Evolutionary conservation across 176 grass and related monocot species (phyloP), one percentile per base, ranked within the genome.

Genomic region (Oryza punctata): DNA sequence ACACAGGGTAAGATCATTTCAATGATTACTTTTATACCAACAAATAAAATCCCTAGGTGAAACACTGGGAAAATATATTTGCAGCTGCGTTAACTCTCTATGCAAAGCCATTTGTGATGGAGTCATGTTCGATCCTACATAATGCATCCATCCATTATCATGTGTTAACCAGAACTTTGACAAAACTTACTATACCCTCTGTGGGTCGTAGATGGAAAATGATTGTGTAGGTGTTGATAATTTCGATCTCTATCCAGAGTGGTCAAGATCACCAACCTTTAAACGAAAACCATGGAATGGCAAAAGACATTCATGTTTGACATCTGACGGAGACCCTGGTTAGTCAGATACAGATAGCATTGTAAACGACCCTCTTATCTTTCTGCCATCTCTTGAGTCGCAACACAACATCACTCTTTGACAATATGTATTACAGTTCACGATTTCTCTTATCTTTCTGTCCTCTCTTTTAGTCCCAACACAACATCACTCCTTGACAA

Each of bases 1-100:
- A 68, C 77, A 50, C 27, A 43, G 54, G 84, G 82, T 57, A 50
- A 85, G 46, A 88, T 60, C 80, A 59, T 88, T 82, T 49, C 18
- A 85, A 63, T 76, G 28, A 78, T 70, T 72, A 23, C 27, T 86
- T 73, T 41, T n/a, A 57, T 57, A 57, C 70, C 64, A 80, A 70
- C 5, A 18, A 80, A 65, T 3, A 18, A 85, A 85, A 28, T 4
- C 60, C 69, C 69, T 69, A 65, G 50, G 54, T 80, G 79, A 35
- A 67, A 45, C 76, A 52, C 25, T 54, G 67, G 66, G 59, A 19
- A 76, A 73, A 60, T 73, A 72, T 69, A 67, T 49, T 4, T 37
- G 46, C 35, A 73, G 16, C 35, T 60, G 43, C 73, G 63, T 78
- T 63, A 67, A 15, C 25, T 75, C 63, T 63, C 12, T n/a, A 10